These are phyloP conservation scores for Clitopilus passeckerianus DNA, from an alignment of 768 basidiomycete genomes.

Conservation along the genomic window DNA sequence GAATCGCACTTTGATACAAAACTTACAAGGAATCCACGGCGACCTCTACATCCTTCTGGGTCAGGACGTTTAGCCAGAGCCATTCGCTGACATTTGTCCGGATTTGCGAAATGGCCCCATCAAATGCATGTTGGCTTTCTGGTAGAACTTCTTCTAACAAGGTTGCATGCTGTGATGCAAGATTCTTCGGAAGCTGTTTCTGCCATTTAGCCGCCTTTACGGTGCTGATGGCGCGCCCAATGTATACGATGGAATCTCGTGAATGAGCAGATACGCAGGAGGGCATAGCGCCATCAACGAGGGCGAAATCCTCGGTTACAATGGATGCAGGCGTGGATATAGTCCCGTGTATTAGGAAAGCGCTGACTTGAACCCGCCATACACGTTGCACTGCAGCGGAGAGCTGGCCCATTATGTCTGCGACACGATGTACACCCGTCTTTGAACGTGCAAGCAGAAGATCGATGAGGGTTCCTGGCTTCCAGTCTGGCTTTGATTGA, in stretches of 20 bases:
- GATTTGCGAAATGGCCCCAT: conserved; percentile 67
- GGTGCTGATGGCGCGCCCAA: conserved; percentile 83
- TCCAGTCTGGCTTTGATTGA: conserved; percentile 52
- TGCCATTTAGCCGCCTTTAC: conserved; percentile 78
- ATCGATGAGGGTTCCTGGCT: conserved; percentile 78
- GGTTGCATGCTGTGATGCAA: conserved; percentile 61
- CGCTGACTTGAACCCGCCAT: conserved; percentile 80
- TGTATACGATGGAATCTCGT: conserved; percentile 78
- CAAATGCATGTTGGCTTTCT: conserved; percentile 74
- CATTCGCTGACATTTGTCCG: conserved; percentile 85
- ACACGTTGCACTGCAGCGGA: conserved; percentile 73
- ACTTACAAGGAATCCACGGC: conserved; percentile 82
- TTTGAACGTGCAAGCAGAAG: conserved; percentile 65
- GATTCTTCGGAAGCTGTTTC: conserved; percentile 64
- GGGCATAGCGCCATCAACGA: conserved; percentile 68
- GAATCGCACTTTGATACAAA: neutral
- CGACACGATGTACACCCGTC: conserved; percentile 76
- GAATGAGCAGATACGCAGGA: conserved; percentile 69
- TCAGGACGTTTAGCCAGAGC: conserved; percentile 89
- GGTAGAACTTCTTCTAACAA: conserved; percentile 65
- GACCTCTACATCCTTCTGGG: conserved; percentile 75
- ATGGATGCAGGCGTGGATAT: conserved; percentile 64
- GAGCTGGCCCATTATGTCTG: conserved; percentile 66
- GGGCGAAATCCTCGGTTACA: conserved; percentile 50
- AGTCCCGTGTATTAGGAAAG: conserved; percentile 78